Conservation (phyloP, 306 rosid species). For the Medicago ruthenica region DNA sequence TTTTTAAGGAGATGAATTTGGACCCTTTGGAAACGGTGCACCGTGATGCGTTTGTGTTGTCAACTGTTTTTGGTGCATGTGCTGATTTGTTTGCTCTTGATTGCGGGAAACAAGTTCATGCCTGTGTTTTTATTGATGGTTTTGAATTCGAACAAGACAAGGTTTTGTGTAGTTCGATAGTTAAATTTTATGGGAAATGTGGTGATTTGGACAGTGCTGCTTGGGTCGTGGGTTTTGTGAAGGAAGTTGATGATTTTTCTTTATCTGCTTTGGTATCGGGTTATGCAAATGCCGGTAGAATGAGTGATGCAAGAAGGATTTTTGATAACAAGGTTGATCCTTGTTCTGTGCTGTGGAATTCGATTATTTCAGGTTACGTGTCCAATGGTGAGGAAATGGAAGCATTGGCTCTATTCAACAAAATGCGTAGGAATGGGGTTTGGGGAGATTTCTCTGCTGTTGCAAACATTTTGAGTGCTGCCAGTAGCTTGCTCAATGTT, state of each 20-base stretch:
- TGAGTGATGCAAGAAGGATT: slow-evolving; percentile 71
- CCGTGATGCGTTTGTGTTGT: slow-evolving; percentile 57
- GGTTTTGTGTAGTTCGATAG: slow-evolving; percentile 64
- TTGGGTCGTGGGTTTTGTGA: slow-evolving; percentile 50
- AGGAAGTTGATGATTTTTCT: slow-evolving; percentile 80
- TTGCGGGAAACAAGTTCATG: slow-evolving; percentile 83
- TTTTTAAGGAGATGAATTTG: slow-evolving; percentile 66
- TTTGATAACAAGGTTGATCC: slow-evolving; percentile 57
- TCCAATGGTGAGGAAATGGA: slow-evolving; percentile 57
- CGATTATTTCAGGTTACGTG: slow-evolving; percentile 74
- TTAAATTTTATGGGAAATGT: slow-evolving; percentile 75
- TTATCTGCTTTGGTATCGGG: slow-evolving; percentile 73
- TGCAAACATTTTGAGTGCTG: slow-evolving; percentile 65
- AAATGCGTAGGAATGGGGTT: slow-evolving; percentile 63
- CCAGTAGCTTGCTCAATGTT: slow-evolving; percentile 49
- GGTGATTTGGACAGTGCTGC: slow-evolving; percentile 72
- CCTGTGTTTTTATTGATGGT: slow-evolving; percentile 59
- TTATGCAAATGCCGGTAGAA: slow-evolving; percentile 67
- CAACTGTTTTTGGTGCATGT: slow-evolving; percentile 68
- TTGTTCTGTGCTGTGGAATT: slow-evolving; percentile 67
- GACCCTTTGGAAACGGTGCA: slow-evolving; percentile 45
- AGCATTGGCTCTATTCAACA: slow-evolving; percentile 63
- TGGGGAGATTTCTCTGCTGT: slow-evolving; percentile 58
- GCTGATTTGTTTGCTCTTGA: slow-evolving; percentile 62
- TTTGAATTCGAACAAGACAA: slow-evolving; percentile 57